Evolutionary conservation across 768 basidiomycete genomes (phyloP).

Genomic region (Termitomyces sp.): DNA sequence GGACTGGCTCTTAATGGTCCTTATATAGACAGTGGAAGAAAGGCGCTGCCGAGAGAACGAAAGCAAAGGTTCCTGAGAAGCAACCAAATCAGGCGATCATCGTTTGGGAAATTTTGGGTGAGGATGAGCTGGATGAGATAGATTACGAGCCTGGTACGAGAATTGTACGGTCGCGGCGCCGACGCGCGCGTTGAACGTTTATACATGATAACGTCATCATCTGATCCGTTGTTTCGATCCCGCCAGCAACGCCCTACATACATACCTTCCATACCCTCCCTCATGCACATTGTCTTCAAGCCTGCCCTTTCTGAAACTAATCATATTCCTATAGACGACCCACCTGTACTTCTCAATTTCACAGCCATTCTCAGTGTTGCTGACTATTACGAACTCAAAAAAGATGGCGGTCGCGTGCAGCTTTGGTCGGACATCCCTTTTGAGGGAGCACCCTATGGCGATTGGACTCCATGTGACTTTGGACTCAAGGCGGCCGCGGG

Average conservation of each 20-base stretch:
- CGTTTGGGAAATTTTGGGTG: slow-evolving; percentile 1
- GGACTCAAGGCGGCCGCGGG: slow-evolving; percentile 1
- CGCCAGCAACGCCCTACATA: background rate
- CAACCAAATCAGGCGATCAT: background rate
- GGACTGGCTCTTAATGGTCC: background rate
- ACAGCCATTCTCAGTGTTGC: slow-evolving; percentile 26
- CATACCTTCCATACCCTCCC: background rate
- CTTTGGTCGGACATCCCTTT: slow-evolving; percentile 39
- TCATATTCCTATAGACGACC: slow-evolving; percentile 17
- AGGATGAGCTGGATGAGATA: background rate
- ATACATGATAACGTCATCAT: slow-evolving; percentile 10
- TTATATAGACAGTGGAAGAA: slow-evolving; percentile 35
- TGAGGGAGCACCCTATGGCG: slow-evolving; percentile 15
- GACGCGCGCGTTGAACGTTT: background rate
- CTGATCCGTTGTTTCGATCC: background rate
- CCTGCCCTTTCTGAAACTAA: slow-evolving; percentile 34
- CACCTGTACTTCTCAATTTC: slow-evolving; percentile 29
- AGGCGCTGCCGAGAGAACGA: slow-evolving; percentile 22
- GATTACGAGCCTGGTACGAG: background rate
- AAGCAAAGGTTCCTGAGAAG: slow-evolving; percentile 3
- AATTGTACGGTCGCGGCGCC: slow-evolving; percentile 1
- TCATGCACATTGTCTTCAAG: slow-evolving; percentile 35
- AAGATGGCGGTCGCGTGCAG: slow-evolving; percentile 32
- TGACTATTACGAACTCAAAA: slow-evolving; percentile 28
- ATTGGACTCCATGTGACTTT: slow-evolving; percentile 36